Conservation (phyloP, 2,329 filamentous ascomycete genomes). For the Thelonectria discophora region DNA sequence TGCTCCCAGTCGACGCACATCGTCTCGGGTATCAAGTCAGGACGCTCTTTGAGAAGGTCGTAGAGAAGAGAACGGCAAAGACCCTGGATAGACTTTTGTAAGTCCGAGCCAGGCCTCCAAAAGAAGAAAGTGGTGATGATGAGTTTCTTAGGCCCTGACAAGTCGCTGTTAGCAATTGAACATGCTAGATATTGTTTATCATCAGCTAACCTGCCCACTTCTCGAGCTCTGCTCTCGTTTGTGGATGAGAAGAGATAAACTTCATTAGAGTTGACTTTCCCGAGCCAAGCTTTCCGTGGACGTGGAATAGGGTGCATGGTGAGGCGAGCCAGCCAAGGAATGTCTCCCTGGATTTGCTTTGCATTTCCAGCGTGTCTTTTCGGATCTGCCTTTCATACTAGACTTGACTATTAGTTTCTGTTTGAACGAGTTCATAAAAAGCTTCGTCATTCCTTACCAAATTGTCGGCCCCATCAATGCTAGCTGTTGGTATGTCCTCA, state of each 20-base stretch:
- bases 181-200: not conserved
- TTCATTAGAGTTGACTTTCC: constrained; percentile 56
- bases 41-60: constrained; percentile 37
- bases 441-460: too few relatives aligned
- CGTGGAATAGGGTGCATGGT: not conserved
- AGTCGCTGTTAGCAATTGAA: too few relatives aligned
- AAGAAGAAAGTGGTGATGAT: constrained; percentile 47
- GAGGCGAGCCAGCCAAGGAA: too few relatives aligned
- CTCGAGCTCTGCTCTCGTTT: constrained; percentile 31
- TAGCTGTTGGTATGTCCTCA: not conserved
- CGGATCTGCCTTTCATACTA: too few relatives aligned
- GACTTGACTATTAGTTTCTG: too few relatives aligned
- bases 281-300: constrained; percentile 52
- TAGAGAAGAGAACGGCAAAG: constrained; percentile 46
- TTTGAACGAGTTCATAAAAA: too few relatives aligned
- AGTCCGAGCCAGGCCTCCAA: constrained; percentile 42
- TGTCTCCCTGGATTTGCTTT: too few relatives aligned
- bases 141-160: constrained; percentile 12
- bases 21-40: constrained; percentile 23
- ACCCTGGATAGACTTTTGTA: constrained; percentile 49
- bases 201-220: constrained; percentile 41
- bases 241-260: constrained; percentile 37
- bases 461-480: too few relatives aligned
- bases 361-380: too few relatives aligned
- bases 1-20: not conserved